These are phyloP conservation scores for Trypanosoma melophagium DNA, from an alignment of 208 protist genomes.

Conservation along the genomic window DNA sequence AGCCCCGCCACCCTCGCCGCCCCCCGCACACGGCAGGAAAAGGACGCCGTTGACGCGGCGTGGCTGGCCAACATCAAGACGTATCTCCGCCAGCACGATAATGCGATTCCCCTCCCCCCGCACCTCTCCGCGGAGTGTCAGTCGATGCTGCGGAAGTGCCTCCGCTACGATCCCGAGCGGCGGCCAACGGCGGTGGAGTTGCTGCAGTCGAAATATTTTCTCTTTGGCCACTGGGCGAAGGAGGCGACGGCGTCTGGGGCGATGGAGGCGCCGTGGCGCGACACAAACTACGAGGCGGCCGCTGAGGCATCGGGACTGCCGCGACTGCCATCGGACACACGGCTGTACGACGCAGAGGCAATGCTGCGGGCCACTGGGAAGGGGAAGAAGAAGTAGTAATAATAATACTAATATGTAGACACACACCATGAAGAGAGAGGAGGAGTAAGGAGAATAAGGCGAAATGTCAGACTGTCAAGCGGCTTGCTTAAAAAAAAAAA, in stretches of 20 bases:
- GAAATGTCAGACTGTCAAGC: too few species aligned
- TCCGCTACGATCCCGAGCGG: conserved; percentile 43
- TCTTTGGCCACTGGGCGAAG: conserved; percentile 67
- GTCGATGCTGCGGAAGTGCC: conserved; percentile 62
- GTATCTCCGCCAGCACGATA: conserved; percentile 27
- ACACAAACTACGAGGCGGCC: conserved; percentile 44
- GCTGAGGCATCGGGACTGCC: conserved; percentile 30
- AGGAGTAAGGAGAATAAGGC: neutral
- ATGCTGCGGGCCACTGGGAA: too few species aligned
- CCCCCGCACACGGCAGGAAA: conserved; percentile 38
- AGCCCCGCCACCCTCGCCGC: conserved; percentile 27
- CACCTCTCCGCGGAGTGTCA: conserved; percentile 68
- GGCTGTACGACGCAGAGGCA: neutral
- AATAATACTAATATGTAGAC: too few species aligned
- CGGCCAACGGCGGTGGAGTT: conserved; percentile 71
- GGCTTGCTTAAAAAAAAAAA: too few species aligned
- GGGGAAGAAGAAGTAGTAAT: too few species aligned
- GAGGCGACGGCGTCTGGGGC: conserved; percentile 19
- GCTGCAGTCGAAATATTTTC: conserved; percentile 65
- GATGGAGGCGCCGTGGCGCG: conserved; percentile 54
- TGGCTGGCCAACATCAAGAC: conserved; percentile 40
- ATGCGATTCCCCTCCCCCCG: conserved; percentile 39
- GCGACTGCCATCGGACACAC: conserved; percentile 7
- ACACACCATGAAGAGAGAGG: too few species aligned
- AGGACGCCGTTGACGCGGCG: conserved; percentile 37